Evolutionary conservation across 225 moss, liverwort and hornwort species (phyloP).

Genomic region (Pseudisothecium myosuroides): DNA sequence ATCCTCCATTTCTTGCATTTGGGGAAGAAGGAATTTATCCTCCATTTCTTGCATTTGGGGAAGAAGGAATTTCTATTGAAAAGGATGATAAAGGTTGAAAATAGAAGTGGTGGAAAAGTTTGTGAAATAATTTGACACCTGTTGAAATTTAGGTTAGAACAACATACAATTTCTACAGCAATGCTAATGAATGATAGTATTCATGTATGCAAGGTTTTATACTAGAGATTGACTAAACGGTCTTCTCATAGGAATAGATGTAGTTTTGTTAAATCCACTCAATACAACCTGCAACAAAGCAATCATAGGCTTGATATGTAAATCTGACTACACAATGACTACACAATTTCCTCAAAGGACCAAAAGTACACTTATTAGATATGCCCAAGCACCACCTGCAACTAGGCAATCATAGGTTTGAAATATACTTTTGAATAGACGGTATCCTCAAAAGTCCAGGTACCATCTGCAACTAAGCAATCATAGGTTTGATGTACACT

Average conservation of each 20-base stretch:
- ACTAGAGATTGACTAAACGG: accelerated
- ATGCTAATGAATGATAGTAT: accelerated
- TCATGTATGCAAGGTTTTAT: accelerated
- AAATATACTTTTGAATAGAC: background rate
- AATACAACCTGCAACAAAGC: background rate
- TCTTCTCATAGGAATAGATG: accelerated
- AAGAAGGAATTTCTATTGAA: too few species aligned
- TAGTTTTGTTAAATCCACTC: background rate
- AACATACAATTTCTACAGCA: background rate
- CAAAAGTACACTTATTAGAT: too few species aligned
- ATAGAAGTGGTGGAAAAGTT: background rate
- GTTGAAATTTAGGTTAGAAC: too few species aligned
- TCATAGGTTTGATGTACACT: background rate
- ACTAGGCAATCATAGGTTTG: background rate
- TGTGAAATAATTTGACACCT: too few species aligned
- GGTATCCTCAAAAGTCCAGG: accelerated
- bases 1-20: too few species aligned
- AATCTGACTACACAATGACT: background rate
- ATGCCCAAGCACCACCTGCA: accelerated
- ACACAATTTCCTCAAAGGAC: background rate
- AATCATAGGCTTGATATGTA: background rate
- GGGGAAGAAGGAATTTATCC: too few species aligned
- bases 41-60: background rate
- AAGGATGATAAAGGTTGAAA: too few species aligned
- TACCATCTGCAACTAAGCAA: background rate